phyloP scores from a whole-genome alignment of 1,284 basidiomycete genomes.

The Termitomyces sp. region DNA sequence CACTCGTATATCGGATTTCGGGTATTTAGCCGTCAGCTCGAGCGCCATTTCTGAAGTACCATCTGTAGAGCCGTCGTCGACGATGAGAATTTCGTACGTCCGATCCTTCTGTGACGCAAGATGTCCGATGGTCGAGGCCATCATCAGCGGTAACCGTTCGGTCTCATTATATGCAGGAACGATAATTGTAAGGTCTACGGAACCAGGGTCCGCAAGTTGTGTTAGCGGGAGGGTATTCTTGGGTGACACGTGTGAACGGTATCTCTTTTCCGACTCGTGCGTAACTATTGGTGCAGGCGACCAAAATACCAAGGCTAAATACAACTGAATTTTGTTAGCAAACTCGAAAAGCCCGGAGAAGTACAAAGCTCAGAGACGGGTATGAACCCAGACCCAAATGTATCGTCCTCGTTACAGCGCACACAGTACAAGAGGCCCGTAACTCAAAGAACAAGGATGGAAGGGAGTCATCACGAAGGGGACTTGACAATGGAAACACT shows the following conservation, averaged over 20 bases:
- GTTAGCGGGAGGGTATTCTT: constrained; percentile 47
- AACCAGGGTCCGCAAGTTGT: constrained; percentile 44
- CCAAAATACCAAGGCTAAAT: constrained; percentile 57
- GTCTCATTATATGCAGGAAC: constrained; percentile 92
- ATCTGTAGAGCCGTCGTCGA: constrained; percentile 88
- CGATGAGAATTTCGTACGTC: constrained; percentile 76
- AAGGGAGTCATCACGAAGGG: constrained; percentile 55
- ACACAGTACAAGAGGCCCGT: constrained; percentile 42
- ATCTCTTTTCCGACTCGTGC: constrained; percentile 61
- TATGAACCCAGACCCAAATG: constrained; percentile 39
- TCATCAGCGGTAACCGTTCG: constrained; percentile 75
- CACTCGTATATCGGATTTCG: constrained; percentile 61
- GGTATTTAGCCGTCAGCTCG: constrained; percentile 53
- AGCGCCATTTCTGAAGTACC: constrained; percentile 66
- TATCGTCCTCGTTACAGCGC: constrained; percentile 67
- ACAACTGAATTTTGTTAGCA: constrained; percentile 40
- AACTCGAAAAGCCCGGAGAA: constrained; percentile 2
- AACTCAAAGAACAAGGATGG: constrained; percentile 91
- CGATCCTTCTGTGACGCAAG: constrained; percentile 39
- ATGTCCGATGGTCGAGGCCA: constrained; percentile 66
- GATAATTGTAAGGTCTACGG: constrained; percentile 72
- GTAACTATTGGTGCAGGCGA: constrained; percentile 64
- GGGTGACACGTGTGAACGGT: constrained; percentile 48
- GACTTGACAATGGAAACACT: constrained; percentile 18
- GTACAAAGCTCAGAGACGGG: constrained; percentile 33